Base-by-base conservation (phyloP, 192 early-diverging fungal species). In the Spinellus fusiger region DNA sequence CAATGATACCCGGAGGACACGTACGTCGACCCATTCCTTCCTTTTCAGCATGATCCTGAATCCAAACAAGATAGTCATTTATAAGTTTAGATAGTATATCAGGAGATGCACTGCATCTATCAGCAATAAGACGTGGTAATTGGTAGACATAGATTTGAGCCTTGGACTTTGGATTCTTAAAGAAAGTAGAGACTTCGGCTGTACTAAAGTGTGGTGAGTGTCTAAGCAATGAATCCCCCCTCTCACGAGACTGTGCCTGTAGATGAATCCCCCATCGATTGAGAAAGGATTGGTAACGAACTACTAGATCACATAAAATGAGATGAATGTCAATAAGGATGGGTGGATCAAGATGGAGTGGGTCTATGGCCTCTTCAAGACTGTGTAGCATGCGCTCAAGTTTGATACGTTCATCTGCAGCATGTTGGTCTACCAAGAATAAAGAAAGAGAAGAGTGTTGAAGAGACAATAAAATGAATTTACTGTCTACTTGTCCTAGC, bases 351-450 rank as follows among this genome's bases (percentile, higher is more conserved):
- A 29, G 16, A 37, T 27, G 40, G 26, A 23, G 6, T 58, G 50
- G 29, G 31, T 35, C 31, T 34, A 35, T 13, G 16, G 3, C 15
- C 1, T 18, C 40, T 44, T 44, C 10, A 12, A 76, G 44, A 20
- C 62, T 56, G 35, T 59, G 54, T 59, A 83, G 56, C 35, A 89
- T 52, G 25, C 52, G 66, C 65, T 92, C 90, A 18, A 92, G 64
- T 9, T 77, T 65, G 15, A 90, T 76, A 5, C 90, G 78, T 63
- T 92, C 90, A 67, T 92, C 86, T 0, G 86, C 85, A 20, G 90
- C 90, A 74, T 92, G 90, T 66, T 92, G 90, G 58, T 92, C 90
- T 0, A 55, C 33, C 6, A 22, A 18, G 8, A 26, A 29, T 10
- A 16, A 4, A 22, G 62, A 5, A 37, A 35, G 7, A 32, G 6